phyloP scores from a whole-genome alignment of 148 eudicot species.

The Silene latifolia region DNA sequence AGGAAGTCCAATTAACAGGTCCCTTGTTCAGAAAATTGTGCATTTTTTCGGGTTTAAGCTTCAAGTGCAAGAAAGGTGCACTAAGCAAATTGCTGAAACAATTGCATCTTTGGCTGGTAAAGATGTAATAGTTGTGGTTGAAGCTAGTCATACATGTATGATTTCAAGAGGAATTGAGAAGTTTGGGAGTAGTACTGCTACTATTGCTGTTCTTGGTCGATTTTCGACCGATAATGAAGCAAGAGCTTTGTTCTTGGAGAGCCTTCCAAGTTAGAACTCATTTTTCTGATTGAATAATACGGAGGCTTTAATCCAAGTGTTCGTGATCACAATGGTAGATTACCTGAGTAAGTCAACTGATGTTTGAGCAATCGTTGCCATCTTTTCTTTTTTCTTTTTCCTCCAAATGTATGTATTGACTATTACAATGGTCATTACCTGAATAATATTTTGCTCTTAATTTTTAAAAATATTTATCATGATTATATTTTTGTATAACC shows the following conservation, averaged over 20 bases:
- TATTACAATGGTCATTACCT: too few species aligned
- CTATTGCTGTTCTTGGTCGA: conserved; percentile 80
- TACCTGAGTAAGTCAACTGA: too few species aligned
- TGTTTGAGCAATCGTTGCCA: too few species aligned
- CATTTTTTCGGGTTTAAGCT: conserved; percentile 88
- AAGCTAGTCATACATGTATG: conserved; percentile 94
- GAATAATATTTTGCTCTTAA: too few species aligned
- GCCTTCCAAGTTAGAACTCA: conserved; percentile 50
- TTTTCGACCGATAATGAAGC: conserved; percentile 66
- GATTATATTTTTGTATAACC: too few species aligned
- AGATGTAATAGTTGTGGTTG: conserved; percentile 84
- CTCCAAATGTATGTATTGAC: too few species aligned
- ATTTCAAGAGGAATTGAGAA: conserved; percentile 90
- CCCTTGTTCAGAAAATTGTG: conserved; percentile 66
- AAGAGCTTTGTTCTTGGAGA: conserved; percentile 63
- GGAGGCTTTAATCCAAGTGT: too few species aligned
- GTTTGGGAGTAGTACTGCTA: conserved; percentile 82
- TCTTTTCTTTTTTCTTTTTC: too few species aligned
- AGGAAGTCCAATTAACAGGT: conserved; percentile 35
- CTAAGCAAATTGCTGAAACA: conserved; percentile 83
- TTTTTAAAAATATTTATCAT: too few species aligned
- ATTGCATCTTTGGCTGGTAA: conserved; percentile 66
- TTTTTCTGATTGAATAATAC: too few species aligned
- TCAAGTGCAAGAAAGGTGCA: conserved; percentile 93
- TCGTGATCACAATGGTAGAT: too few species aligned